Evolutionary conservation across 169 alveolate genomes (phyloP), one percentile per base, ranked within the genome.

Genomic region (Toxoplasma gondii): DNA sequence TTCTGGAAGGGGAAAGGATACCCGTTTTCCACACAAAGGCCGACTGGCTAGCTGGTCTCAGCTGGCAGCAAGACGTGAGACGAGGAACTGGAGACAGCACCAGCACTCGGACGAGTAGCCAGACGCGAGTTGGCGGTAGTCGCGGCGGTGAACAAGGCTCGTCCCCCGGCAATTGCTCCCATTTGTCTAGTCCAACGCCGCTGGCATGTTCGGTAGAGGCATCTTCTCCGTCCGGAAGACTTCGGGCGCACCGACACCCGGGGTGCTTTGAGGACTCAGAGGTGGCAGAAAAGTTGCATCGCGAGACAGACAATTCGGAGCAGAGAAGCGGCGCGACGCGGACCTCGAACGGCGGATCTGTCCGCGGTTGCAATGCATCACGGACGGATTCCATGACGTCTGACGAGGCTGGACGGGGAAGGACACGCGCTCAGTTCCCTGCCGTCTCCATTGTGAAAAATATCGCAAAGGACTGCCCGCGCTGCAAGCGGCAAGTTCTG

Each of bases 381-480:
- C 34, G n/a, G n/a, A 64, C 74, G 22, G 74, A 31, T 64, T 12
- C 67, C 9, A 7, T 1, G 29, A 1, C 29, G 9, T 64, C n/a
- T 64, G 74, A 27, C 74, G n/a, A 27, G 34, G 7, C 74, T 12
- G 7, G 4, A 4, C n/a, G 74, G 5, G n/a, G 29, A 64, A 27
- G 74, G 74, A 27, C n/a, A 4, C 34, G 29, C 1, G 74, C n/a
- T n/a, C n/a, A n/a, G n/a, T n/a, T n/a, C n/a, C n/a, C 7, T 10
- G 29, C 34, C 22, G 22, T 78, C 12, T 78, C 86, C 19, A 27
- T 78, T 78, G 86, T 78, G 49, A 78, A 31, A n/a, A 9, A 19
- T 38, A n/a, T 78, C 39, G 86, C 86, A 4, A 78, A 78, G 43
- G 86, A 78, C 86, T 78, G 86, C 45, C 86, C 86, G 49, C 86